Evolutionary conservation across 768 basidiomycete genomes (phyloP).

Genomic region (Naganishia friedmannii): DNA sequence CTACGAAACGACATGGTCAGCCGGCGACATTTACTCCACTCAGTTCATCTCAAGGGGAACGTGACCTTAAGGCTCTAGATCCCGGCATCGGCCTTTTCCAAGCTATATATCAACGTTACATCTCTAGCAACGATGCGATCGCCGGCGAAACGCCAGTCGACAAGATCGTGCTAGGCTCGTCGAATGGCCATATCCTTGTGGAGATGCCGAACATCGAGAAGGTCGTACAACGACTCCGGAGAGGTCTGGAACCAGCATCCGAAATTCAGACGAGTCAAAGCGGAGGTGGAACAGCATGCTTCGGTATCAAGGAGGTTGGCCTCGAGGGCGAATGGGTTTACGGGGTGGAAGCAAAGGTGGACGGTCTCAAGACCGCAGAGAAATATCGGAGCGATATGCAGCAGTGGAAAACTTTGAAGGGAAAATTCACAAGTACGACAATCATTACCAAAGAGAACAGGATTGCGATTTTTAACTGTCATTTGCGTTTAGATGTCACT

Average conservation of each 20-base stretch:
- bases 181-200: conserved; percentile 75
- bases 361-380: background rate
- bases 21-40: background rate
- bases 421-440: background rate
- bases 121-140: background rate
- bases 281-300: conserved; percentile 68
- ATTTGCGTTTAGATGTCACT: conserved; percentile 61
- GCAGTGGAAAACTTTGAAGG: background rate
- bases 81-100: conserved; percentile 62
- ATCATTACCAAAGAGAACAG: background rate
- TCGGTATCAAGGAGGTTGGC: conserved; percentile 75
- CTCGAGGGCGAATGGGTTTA: conserved; percentile 67
- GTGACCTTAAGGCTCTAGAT: conserved; percentile 19
- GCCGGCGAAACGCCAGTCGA: background rate
- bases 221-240: conserved; percentile 3
- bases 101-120: conserved; percentile 73
- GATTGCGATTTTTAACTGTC: background rate
- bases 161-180: conserved; percentile 71
- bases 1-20: background rate
- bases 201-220: conserved; percentile 78
- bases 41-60: background rate
- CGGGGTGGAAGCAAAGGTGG: conserved; percentile 29
- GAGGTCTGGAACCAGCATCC: conserved; percentile 1
- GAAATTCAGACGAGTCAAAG: conserved; percentile 58
- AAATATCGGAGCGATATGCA: background rate